Evolutionary conservation across 352 stramenopile species (phyloP).

Genomic region (Phytophthora citricola): DNA sequence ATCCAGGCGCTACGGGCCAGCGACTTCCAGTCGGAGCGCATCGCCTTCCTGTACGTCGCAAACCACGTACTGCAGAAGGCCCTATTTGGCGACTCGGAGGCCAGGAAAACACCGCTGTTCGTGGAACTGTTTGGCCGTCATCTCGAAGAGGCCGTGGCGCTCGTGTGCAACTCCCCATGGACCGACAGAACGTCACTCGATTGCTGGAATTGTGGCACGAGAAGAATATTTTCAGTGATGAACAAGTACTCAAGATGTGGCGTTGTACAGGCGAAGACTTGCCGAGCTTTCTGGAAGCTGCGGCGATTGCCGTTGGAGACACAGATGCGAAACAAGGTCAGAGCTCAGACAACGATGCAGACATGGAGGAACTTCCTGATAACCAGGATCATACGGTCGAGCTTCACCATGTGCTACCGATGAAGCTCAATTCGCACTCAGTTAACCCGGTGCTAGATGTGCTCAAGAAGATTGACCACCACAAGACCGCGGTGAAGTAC

Average conservation of each 20-base stretch:
- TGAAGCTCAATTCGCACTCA: constrained; percentile 81
- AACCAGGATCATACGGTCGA: constrained; percentile 34
- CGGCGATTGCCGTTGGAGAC: constrained; percentile 22
- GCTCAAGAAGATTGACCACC: constrained; percentile 85
- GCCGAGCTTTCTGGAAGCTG: constrained; percentile 51
- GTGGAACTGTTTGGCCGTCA: constrained; percentile 46
- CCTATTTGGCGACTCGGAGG: constrained; percentile 39
- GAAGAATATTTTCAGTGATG: constrained; percentile 65
- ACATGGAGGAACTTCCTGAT: constrained; percentile 39
- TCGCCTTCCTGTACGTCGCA: constrained; percentile 85
- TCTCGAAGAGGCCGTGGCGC: constrained; percentile 76
- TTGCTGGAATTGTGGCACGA: constrained; percentile 83
- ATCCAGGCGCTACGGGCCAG: constrained; percentile 68
- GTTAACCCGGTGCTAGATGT: constrained; percentile 77
- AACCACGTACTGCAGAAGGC: constrained; percentile 88
- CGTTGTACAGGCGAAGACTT: constrained; percentile 79
- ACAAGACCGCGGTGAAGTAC: constrained; percentile 70
- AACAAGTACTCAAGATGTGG: constrained; percentile 78
- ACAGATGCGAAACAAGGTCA: constrained; percentile 9
- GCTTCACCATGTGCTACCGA: constrained; percentile 60
- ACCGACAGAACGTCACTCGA: constrained; percentile 76
- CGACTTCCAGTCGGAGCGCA: constrained; percentile 82
- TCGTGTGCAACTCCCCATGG: constrained; percentile 87
- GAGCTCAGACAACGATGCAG: constrained; percentile 3
- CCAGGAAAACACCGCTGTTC: constrained; percentile 28